phyloP scores from a whole-genome alignment of 139 green algal genomes.

The Coelastrella sp. region DNA sequence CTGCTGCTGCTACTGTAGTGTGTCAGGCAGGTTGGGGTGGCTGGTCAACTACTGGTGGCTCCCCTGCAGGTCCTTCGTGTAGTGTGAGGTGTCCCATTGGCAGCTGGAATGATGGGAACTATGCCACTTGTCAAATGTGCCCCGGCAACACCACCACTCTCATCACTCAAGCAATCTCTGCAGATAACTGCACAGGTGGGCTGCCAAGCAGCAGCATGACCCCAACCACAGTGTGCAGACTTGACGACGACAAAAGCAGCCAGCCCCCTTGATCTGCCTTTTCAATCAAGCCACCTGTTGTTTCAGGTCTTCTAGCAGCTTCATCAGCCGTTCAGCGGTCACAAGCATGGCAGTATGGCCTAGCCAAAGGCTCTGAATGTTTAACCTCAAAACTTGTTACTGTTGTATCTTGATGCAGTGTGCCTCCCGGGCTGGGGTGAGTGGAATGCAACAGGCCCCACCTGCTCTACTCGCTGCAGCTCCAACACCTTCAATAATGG shows the following conservation, averaged over 20 bases:
- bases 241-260: no score
- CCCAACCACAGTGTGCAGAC: no score
- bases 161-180: neutral
- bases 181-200: constrained; percentile 14
- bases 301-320: no score
- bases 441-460: neutral
- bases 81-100: neutral
- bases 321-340: no score
- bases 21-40: constrained; percentile 1
- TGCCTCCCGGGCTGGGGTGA: neutral
- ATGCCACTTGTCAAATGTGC: neutral
- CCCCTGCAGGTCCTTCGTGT: neutral
- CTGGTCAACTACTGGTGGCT: neutral
- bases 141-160: neutral
- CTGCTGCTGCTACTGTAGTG: neutral
- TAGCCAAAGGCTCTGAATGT: no score
- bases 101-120: neutral
- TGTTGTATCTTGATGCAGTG: neutral
- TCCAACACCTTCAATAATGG: neutral
- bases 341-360: no score
- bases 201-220: no score
- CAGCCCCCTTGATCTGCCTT: no score
- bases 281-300: no score
- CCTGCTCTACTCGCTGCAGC: constrained; percentile 4
- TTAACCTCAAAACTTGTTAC: neutral